These are phyloP conservation scores for Amylocystis lapponica DNA, from an alignment of 768 basidiomycete species.

Conservation along the genomic window DNA sequence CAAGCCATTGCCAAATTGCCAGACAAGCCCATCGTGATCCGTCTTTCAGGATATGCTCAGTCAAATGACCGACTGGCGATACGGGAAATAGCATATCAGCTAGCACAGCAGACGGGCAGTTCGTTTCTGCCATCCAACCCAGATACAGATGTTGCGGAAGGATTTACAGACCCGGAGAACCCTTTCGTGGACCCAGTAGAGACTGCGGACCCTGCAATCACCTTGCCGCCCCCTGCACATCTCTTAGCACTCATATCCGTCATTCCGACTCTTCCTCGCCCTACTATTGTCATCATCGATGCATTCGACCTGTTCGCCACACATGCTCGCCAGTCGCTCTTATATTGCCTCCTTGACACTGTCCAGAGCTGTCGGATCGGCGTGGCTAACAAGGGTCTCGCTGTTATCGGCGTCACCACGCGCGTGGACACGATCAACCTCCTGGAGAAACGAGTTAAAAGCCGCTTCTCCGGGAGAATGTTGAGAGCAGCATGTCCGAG, in stretches of 20 bases:
- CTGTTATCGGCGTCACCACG: slow-evolving; percentile 81
- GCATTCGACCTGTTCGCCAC: slow-evolving; percentile 91
- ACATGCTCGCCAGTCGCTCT: slow-evolving; percentile 85
- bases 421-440: slow-evolving; percentile 84
- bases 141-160: slow-evolving; percentile 32
- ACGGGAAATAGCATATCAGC: slow-evolving; percentile 84
- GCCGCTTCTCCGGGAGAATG: slow-evolving; percentile 91
- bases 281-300: slow-evolving; percentile 81
- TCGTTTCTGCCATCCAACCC: slow-evolving; percentile 41
- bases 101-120: slow-evolving; percentile 69
- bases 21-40: slow-evolving; percentile 61
- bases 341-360: slow-evolving; percentile 94
- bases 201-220: not conserved
- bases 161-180: slow-evolving; percentile 1
- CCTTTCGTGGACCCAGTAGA: slow-evolving; percentile 9
- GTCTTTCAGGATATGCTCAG: slow-evolving; percentile 82
- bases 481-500: slow-evolving; percentile 66
- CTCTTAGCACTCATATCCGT: slow-evolving; percentile 70
- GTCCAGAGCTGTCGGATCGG: slow-evolving; percentile 77
- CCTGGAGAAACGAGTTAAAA: slow-evolving; percentile 95
- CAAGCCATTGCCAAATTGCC: slow-evolving; percentile 43
- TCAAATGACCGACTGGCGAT: slow-evolving; percentile 86
- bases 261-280: slow-evolving; percentile 73
- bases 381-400: slow-evolving; percentile 58
- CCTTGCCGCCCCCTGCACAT: slow-evolving; percentile 60